phyloP scores from a whole-genome alignment of 1,284 basidiomycete species.

The Boletus nobilissimus region DNA sequence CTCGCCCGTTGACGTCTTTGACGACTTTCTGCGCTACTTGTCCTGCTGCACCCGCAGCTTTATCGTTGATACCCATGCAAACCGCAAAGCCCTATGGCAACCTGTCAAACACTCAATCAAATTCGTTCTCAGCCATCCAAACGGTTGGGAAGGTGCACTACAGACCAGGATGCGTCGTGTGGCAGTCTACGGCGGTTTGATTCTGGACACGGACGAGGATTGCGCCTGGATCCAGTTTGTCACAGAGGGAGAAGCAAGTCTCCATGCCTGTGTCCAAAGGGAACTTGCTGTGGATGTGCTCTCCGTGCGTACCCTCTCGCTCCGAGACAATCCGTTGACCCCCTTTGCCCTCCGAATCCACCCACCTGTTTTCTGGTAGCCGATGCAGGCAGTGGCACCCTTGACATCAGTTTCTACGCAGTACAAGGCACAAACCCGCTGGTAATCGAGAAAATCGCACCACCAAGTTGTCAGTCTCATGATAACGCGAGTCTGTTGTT shows the following conservation, averaged over 20 bases:
- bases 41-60: slow-evolving; percentile 76
- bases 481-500: neutral
- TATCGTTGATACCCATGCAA: slow-evolving; percentile 79
- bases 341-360: slow-evolving; percentile 58
- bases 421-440: slow-evolving; percentile 73
- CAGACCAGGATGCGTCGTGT: slow-evolving; percentile 79
- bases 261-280: slow-evolving; percentile 79
- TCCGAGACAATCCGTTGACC: slow-evolving; percentile 5
- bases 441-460: slow-evolving; percentile 81
- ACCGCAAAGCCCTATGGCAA: slow-evolving; percentile 70
- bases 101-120: slow-evolving; percentile 69
- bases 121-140: slow-evolving; percentile 80
- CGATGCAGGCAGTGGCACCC: slow-evolving; percentile 82
- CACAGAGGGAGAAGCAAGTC: slow-evolving; percentile 82
- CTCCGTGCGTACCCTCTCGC: slow-evolving; percentile 56
- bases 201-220: slow-evolving; percentile 76
- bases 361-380: slow-evolving; percentile 79
- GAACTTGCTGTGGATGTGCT: slow-evolving; percentile 79
- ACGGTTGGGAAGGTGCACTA: slow-evolving; percentile 84
- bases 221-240: slow-evolving; percentile 78
- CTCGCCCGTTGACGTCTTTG: slow-evolving; percentile 76
- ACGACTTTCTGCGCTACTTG: slow-evolving; percentile 79
- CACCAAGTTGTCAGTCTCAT: slow-evolving; percentile 71
- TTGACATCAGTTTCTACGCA: slow-evolving; percentile 81
- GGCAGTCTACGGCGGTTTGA: slow-evolving; percentile 71